Base-by-base conservation (phyloP, 805 yeast species). In the Kodamaea fukazawae region DNA sequence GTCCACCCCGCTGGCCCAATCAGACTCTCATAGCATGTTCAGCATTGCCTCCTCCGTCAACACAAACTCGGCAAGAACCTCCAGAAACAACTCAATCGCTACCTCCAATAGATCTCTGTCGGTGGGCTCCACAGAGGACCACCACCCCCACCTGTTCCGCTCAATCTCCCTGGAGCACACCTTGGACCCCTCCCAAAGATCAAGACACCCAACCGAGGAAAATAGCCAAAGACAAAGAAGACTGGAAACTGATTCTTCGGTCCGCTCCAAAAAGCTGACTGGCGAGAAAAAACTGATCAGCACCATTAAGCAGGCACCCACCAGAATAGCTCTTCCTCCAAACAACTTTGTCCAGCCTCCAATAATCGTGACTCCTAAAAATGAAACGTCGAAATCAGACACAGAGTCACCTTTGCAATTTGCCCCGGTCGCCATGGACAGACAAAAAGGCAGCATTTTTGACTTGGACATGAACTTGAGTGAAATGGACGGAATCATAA, bases 401-500 rank as follows among this genome's bases (percentile, higher is more conserved):
- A 8, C 32, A 9, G 23, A 32, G 17, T 13, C 32, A 4, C 11
- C 6, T n/a, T 27, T 29, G 25, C 17, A 28, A 13, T 29, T 29
- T 4, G 33, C 33, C 3, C 30, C 26, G 6, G 14, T 33, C 18
- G 30, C 9, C 14, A 29, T 36, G 13, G 18, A 16, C 26, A 17
- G 18, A 7, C 42, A 30, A 9, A 33, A 34, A 17, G 34, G 34
- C 17, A 34, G 38, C 22, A 29, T 39, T 5, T 62, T 63, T 33
- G 63, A 70, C 16, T 65, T 78, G 20, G 77, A 76, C 38, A 65
- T 75, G 42, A 71, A 75, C 45, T 53, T 75, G 26, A 63, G 65
- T 35, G 75, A 76, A 46, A 75, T 78, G 76, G 59, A 67, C 26
- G 78, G 78, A 6, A 77, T 78, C 42, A 62, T 78, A 32, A 65